Percentiles rank a stretch among this genome's conserved stretches.
phyloP scores from a whole-genome alignment of 225 moss, liverwort and hornwort genomes.

The Marchantia paleacea region DNA sequence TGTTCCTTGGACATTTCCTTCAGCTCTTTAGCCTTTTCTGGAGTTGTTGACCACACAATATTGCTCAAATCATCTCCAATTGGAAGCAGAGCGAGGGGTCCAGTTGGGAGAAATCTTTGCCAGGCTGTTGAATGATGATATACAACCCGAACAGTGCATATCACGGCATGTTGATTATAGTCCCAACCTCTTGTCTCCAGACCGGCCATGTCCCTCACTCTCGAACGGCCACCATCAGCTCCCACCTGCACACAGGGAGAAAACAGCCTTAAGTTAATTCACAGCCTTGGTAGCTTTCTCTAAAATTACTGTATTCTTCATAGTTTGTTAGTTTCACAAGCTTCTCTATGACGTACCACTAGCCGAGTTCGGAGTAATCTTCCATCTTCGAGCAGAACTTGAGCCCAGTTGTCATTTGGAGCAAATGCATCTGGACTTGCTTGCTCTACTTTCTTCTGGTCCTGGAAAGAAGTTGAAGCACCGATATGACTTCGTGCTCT shows the following conservation, averaged over 20 bases:
- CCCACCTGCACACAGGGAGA: conserved; percentile 50
- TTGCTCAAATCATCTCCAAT: conserved; percentile 74
- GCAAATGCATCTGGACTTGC: not conserved
- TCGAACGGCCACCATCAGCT: conserved; percentile 89
- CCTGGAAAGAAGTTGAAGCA: conserved; percentile 7
- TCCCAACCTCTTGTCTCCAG: conserved; percentile 83
- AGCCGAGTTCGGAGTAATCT: conserved; percentile 65
- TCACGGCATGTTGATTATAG: conserved; percentile 78
- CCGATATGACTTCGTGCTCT: conserved; percentile 18
- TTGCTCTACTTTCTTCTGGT: conserved; percentile 1
- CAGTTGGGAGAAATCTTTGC: conserved; percentile 91
- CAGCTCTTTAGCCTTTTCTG: conserved; percentile 63
- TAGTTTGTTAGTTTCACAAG: not conserved
- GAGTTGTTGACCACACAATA: conserved; percentile 95
- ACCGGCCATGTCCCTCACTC: conserved; percentile 79
- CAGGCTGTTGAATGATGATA: conserved; percentile 74
- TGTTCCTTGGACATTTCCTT: conserved; percentile 66
- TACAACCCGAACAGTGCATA: conserved; percentile 81
- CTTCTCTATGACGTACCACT: conserved; percentile 53
- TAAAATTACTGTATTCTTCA: not conserved
- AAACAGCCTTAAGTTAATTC: not conserved
- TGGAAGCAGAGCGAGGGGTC: conserved; percentile 84
- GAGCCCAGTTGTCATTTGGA: conserved; percentile 55
- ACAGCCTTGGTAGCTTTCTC: not conserved
- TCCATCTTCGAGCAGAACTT: conserved; percentile 78